Evolutionary conservation across 495 filamentous ascomycete species (phyloP), one percentile per base, ranked within the genome.

Genomic region (Neurospora sp.): DNA sequence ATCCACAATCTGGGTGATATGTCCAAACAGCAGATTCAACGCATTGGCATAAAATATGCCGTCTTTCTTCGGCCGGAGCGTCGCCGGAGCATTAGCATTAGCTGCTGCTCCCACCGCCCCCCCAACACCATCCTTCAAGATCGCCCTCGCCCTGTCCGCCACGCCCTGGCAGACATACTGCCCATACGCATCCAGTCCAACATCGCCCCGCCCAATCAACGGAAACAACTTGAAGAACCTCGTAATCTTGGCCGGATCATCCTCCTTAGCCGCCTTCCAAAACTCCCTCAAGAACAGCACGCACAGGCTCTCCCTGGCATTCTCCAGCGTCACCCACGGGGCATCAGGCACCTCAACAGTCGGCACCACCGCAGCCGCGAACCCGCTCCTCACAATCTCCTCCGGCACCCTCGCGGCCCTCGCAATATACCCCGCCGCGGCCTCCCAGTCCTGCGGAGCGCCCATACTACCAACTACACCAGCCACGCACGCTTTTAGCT

Each of bases 141-240:
- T 94, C 68, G 88, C 86, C 66, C 96, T 89, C 40, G 96, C 96
- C 72, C 91, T 87, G 42, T 89, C 87, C 18, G 94, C 92, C 69
- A 99, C 93, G 11, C 96, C 95, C 79, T 94, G 91, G 77, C 96
- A 99, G 44, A 99, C 94, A 80, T 98, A 98, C 72, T 90, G 87
- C 1, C 95, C 95, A 82, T 99, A 99, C 4, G 96, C 93, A 83
- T 98, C 94, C 69, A 98, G 80, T 5, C 96, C 96, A 10, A 93
- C 91, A 73, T 98, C 92, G 3, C 91, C 91, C 77, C 93, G 89
- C 35, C 93, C 96, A 78, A 99, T 97, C 4, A 99, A 85, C 31
- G 96, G 96, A 78, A 99, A 99, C 61, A 99, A 83, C 83, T 99
- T 99, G 83, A 99, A 99, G 81, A 98, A 99, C 70, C 96, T 88